These are phyloP conservation scores for Phaeosphaeria sp. DNA, from an alignment of 2,329 filamentous ascomycete species.

Conservation along the genomic window DNA sequence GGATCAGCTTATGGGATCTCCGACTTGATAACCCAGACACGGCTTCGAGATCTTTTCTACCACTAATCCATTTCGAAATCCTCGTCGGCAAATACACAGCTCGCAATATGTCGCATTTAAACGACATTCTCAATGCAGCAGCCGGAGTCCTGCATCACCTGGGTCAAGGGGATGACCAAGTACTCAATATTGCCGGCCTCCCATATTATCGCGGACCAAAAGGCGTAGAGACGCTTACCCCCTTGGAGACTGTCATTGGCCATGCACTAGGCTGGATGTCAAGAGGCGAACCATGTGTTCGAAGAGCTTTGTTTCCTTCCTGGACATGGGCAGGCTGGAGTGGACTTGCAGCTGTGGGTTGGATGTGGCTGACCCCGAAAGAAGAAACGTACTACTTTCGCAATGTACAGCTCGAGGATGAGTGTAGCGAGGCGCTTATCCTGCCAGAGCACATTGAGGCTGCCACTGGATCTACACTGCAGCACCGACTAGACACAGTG, in stretches of 20 bases:
- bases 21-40: not conserved
- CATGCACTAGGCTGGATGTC: not conserved
- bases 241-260: not conserved
- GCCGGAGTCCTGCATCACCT: not conserved
- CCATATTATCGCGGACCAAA: not conserved
- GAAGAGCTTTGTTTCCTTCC: not conserved
- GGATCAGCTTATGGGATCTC: not conserved
- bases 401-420: not conserved
- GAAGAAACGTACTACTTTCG: not conserved
- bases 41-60: not conserved
- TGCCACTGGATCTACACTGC: not conserved
- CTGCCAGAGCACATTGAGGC: not conserved
- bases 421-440: not conserved
- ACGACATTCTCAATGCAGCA: not conserved
- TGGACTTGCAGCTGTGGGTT: not conserved
- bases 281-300: not conserved
- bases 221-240: not conserved
- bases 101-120: not conserved
- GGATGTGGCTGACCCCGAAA: not conserved
- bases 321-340: slow-evolving; percentile 5
- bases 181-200: not conserved
- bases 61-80: not conserved
- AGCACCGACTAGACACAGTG: not conserved
- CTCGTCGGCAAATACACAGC: not conserved
- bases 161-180: not conserved